Base-by-base conservation (phyloP, 495 filamentous ascomycete genomes). In the Talaromyces wortmannii region DNA sequence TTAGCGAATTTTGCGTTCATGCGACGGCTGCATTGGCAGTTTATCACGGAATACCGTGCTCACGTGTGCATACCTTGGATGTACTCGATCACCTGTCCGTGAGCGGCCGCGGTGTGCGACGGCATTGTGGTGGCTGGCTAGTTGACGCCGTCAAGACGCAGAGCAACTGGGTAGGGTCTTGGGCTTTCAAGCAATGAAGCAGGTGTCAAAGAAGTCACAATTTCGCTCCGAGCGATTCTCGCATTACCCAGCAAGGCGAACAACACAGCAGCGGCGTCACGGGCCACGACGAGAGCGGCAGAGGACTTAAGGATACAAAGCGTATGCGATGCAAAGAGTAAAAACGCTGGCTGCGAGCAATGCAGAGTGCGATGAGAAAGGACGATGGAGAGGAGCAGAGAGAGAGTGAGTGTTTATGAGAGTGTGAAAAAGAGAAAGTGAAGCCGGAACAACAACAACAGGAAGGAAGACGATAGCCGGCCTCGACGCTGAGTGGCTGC, bases 1-100 rank as follows among this genome's bases (percentile, higher is more conserved):
- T 15, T 8, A 54, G 31, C 31, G 43, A 23, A 31, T 18, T 53
- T 48, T 61, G 59, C 58, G 55, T 15, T 50, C 3, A 45, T 49
- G 18, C 11, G 10, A 40, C 23, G 23, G 23, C 23, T 23, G 23
- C 23, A 23, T 23, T 23, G 23, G 23, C 23, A 23, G 23, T 23
- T 23, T 23, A 3, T 16, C 0, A 48, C 15, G 36, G 31, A 53
- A 13, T 50, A 17, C 18, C 6, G 13, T 43, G 15, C 13, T 43
- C n/a, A 42, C 4, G 3, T 48, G n/a, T 15, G 31, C 40, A 10
- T 57, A 89, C 87, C 87, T 78, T 85, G 81, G 54, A 90, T 88
- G 65, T 90, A 90, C 71, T 90, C 86, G 58, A 90, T 86, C 45
- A 89, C 81, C 69, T 89, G 84, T 48, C 85, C 86, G 62, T 83